Conservation (phyloP, 208 protist species). For the Strigomonas culicis region DNA sequence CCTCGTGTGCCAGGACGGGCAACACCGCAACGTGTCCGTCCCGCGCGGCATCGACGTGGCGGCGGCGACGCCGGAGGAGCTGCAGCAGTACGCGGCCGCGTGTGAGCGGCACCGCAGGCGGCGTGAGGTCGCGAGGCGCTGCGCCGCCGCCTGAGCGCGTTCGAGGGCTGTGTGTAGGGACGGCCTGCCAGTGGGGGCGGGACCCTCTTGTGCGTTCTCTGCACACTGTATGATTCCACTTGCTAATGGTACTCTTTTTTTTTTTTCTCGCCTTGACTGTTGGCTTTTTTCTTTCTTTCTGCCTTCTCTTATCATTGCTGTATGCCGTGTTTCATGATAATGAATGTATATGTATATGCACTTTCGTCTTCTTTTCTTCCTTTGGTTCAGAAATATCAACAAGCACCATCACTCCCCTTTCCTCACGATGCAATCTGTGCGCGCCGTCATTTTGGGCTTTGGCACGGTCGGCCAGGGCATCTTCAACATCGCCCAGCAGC, state of each 20-base stretch:
- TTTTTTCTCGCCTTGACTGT: background rate
- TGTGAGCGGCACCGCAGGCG: conserved; percentile 31
- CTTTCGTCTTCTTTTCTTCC: conserved; percentile 1
- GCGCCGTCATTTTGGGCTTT: conserved; percentile 34
- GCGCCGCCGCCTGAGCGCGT: no score
- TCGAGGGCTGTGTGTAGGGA: no score
- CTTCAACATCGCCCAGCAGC: conserved; percentile 29
- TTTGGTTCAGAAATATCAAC: background rate
- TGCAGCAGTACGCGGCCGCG: conserved; percentile 59
- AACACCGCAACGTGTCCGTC: conserved; percentile 62
- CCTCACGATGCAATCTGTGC: background rate
- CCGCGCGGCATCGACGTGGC: conserved; percentile 59
- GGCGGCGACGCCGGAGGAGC: conserved; percentile 51
- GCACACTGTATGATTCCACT: no score
- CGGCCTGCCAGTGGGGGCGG: no score
- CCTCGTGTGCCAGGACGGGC: conserved; percentile 74
- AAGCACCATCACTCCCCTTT: background rate
- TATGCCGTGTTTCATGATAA: background rate
- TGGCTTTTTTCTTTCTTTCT: conserved; percentile 1
- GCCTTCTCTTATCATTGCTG: conserved; percentile 8
- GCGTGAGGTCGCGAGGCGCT: background rate
- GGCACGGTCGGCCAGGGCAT: conserved; percentile 38
- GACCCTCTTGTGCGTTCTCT: no score
- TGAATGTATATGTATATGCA: conserved; percentile 4
- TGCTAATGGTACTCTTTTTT: no score